phyloP scores from a whole-genome alignment of 2,329 filamentous ascomycete genomes.

The Emergomyces orientalis region DNA sequence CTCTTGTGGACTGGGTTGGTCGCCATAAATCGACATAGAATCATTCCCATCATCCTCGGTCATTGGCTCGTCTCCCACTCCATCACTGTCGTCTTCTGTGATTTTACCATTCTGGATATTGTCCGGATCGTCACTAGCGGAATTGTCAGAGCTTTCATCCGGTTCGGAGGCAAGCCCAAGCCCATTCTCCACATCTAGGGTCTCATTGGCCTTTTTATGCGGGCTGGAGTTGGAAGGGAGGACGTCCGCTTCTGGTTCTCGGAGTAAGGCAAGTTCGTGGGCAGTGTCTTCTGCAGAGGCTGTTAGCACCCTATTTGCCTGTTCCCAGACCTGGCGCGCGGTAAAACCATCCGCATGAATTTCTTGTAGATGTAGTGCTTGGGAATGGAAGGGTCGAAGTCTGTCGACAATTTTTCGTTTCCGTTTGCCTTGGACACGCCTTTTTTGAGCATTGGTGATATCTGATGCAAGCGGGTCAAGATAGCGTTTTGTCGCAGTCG shows the following conservation, averaged over 20 bases:
- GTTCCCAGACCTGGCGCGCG: slow-evolving; percentile 86
- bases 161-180: neutral
- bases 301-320: slow-evolving; percentile 73
- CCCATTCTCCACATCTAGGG: neutral
- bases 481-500: slow-evolving; percentile 68
- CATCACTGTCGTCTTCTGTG: neutral
- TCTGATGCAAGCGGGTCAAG: slow-evolving; percentile 68
- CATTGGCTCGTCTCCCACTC: neutral
- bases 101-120: neutral
- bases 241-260: slow-evolving; percentile 16
- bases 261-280: slow-evolving; percentile 34
- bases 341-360: slow-evolving; percentile 82
- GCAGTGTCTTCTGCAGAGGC: slow-evolving; percentile 49
- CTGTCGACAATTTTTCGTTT: slow-evolving; percentile 64
- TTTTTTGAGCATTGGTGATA: slow-evolving; percentile 63
- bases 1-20: slow-evolving; percentile 18
- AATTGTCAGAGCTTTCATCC: neutral
- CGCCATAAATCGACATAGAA: slow-evolving; percentile 8
- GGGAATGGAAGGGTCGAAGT: slow-evolving; percentile 22
- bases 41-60: neutral
- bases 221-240: neutral
- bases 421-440: slow-evolving; percentile 57
- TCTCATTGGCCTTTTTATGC: neutral
- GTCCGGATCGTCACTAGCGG: neutral
- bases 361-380: slow-evolving; percentile 61